Base-by-base conservation (phyloP, 1,139 yeast species). In the Kurtzmaniella quercitrusa region DNA sequence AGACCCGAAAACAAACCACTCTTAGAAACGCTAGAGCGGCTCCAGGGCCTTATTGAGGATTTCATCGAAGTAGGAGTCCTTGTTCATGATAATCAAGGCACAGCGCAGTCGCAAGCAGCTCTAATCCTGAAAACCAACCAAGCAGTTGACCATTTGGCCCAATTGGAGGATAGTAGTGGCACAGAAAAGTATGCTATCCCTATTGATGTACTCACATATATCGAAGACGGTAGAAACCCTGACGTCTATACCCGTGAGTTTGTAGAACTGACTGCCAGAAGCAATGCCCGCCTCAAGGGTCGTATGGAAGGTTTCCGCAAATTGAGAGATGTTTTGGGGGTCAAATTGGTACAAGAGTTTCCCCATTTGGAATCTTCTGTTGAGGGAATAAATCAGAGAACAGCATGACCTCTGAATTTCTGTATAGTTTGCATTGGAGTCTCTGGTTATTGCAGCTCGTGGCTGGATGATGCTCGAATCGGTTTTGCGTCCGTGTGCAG, bases 171-270 rank as follows among this genome's bases (percentile, higher is more conserved):
- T n/a, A 60, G 62, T 42, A 66, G 69, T 1, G 57, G 57, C 39
- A 62, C 68, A 1, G 58, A 55, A 34, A 65, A 70, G 44, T 71
- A 59, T 43, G 79, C 82, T 1, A 73, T 88, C 2, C 95, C 96
- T 0, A 60, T 84, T 39, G 96, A 88, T 57, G 90, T 88, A 14
- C 67, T 88, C 7, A 82, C 83, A 48, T 86, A 93, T 59, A 88
- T 93, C 39, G 98, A 93, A 59, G 95, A 90, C 56, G 98, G 98
- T 2, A 73, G 98, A 52, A 93, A 93, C 58, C 98, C 99, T 0
- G 98, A 93, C 59, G 91, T 93, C 40, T 93, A 93, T 62, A 90
- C 98, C 0, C 75, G 98, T 59, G 98, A 94, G 64, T 93, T 93
- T 65, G 89, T 91, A 10, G 98, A 93, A 61, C 88, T 93, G 38